phyloP scores from a whole-genome alignment of 139 green algal species.

The Chlamydomonas eustigma region DNA sequence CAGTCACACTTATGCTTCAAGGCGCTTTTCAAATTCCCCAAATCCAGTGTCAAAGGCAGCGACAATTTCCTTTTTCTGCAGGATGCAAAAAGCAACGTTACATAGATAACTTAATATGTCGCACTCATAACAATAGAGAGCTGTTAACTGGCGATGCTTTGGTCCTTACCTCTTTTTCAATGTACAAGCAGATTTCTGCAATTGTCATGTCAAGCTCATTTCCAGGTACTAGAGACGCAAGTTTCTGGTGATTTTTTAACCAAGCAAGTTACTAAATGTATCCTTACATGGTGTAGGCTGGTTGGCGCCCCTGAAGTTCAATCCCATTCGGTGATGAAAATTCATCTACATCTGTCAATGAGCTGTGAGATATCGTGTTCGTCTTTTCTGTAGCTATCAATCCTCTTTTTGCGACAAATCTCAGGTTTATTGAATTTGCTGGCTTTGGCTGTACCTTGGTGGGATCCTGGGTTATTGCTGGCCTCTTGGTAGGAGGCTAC shows the following conservation, averaged over 20 bases:
- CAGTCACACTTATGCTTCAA: no score
- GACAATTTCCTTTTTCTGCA: no score
- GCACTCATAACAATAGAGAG: not conserved
- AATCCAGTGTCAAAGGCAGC: no score
- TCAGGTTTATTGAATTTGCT: slow-evolving; percentile 5
- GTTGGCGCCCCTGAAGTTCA: not conserved
- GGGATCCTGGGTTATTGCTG: not conserved
- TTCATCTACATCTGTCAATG: not conserved
- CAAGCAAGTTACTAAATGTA: not conserved
- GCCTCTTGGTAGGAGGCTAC: not conserved
- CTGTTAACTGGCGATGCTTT: not conserved
- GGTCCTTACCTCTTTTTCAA: not conserved
- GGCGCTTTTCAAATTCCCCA: no score
- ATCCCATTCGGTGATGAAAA: slow-evolving; percentile 2
- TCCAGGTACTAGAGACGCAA: not conserved
- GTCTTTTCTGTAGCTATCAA: not conserved
- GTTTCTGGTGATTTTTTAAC: not conserved
- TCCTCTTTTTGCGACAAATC: not conserved
- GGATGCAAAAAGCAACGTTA: no score
- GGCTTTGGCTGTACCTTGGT: not conserved
- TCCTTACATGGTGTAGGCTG: not conserved
- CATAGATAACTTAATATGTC: no score
- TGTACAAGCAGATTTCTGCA: not conserved
- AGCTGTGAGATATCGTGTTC: no score
- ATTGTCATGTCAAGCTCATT: not conserved